Evolutionary conservation across 2,329 filamentous ascomycete genomes (phyloP), one percentile per base, ranked within the genome.

Genomic region (Fonsecaea erecta): DNA sequence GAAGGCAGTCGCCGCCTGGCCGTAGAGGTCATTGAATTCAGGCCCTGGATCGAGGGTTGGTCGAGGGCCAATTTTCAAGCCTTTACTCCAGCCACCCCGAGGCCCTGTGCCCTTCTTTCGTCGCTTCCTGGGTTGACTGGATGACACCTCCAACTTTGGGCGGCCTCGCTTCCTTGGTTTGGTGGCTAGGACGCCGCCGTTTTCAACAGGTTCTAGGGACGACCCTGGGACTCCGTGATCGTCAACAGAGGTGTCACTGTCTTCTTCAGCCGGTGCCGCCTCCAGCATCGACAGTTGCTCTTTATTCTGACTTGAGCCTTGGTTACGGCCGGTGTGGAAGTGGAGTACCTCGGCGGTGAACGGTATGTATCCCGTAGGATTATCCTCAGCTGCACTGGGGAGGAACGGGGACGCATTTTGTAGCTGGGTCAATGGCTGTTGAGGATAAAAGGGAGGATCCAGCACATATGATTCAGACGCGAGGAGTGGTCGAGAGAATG

Each of bases 1-100:
- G 65, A 82, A 83, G 18, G 81, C 81, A 53, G 77, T 78, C 1
- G 79, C 82, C 28, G 81, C 81, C 63, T 80, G 76, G 5, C 79
- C 79, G 70, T 82, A 80, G 52, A 82, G 68, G 18, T 78, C 70
- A 54, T 81, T 82, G 73, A 83, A 83, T 60, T 83, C 80, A 9
- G 75, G 74, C 55, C 79, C 80, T 16, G 81, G 81, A 57, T 83
- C 81, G 46, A 82, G 43, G 3, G 80, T 76, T 67, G 78, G 80
- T 30, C 80, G 77, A 18, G 79, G 79, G 2, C 81, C 81, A 71
- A 79, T 75, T 67, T 77, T 81, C 71, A 80, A 74, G 24, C 80
- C 80, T 69, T 78, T 80, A n/a, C 75, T 75, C 67, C 79, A 79
- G 46, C 80, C 74, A 35, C 71, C 67, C 52, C 64, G 54, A 18